Base-by-base conservation (phyloP, 2,329 filamentous ascomycete species). In the Neurospora crassa region DNA sequence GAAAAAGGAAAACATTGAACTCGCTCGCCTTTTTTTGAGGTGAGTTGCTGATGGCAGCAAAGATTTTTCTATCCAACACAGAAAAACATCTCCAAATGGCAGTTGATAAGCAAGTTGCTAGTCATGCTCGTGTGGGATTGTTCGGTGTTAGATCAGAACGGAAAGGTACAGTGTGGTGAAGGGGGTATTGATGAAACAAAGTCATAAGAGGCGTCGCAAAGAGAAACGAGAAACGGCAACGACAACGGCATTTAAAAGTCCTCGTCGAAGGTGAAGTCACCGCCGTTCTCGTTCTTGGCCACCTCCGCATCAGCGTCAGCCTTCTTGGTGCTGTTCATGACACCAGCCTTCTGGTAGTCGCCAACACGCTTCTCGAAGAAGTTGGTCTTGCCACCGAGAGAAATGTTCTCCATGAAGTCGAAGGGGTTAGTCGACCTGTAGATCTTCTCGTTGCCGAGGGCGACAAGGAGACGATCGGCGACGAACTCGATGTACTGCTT, bases 401-500 rank as follows among this genome's bases (percentile, higher is more conserved):
- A 98, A 83, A 99, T 99, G 85, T 97, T 97, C 88, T 99, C 96
- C 96, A 99, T 99, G 84, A 99, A 99, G 87, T 99, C 96, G 82
- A 99, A 99, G 81, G 96, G 96, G 86, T 99, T 99, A 81, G 91
- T 89, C 37, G 91, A 86, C 80, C 96, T 92, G 89, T 97, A 99
- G 78, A 92, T 87, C 88, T 97, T 98, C 78, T 92, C 88, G 83
- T 97, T 97, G 79, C 96, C 96, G 67, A 99, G 92, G 41, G 96
- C 91, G 72, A 98, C 86, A 43, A 99, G 89, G 43, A 99, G 91
- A 78, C 96, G 92, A 82, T 99, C 96, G 75, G 96, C 96, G 68
- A 99, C 96, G 78, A 99, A 99, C 89, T 99, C 96, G 77, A 99
- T 99, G 87, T 99, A 99, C 85, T 98, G 95, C 88, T 96, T 96